Evolutionary conservation across 768 basidiomycete species (phyloP).

Genomic region (Mycena alexandri): DNA sequence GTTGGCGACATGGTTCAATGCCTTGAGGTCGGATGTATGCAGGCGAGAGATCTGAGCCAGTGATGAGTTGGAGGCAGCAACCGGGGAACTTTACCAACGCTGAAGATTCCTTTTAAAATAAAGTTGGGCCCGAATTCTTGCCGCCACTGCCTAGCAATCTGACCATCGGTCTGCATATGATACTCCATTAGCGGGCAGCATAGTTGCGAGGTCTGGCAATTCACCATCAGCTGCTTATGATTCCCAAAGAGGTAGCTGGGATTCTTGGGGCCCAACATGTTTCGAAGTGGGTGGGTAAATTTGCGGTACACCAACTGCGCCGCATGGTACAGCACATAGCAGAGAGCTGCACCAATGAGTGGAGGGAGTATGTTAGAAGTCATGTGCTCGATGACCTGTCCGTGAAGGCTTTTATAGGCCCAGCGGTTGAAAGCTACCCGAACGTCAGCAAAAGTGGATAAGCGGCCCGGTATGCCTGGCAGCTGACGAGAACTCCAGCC

Average conservation of each 20-base stretch:
- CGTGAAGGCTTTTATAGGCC: too few relatives aligned
- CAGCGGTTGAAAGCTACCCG: too few relatives aligned
- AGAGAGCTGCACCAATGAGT: not conserved
- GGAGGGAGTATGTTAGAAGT: constrained; percentile 11
- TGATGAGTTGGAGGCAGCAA: not conserved
- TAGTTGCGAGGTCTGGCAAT: not conserved
- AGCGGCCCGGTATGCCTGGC: too few relatives aligned
- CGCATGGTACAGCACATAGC: constrained; percentile 34
- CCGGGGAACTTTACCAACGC: too few relatives aligned
- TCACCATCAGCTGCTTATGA: constrained; percentile 39
- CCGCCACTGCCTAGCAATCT: constrained; percentile 50
- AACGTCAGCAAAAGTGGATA: too few relatives aligned
- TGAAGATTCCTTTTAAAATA: constrained; percentile 47
- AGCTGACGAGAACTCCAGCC: too few relatives aligned
- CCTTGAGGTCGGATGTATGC: constrained; percentile 60
- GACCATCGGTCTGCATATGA: not conserved
- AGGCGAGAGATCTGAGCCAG: constrained; percentile 47
- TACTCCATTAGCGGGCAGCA: too few relatives aligned
- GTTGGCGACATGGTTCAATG: constrained; percentile 60
- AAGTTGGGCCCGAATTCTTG: constrained; percentile 51
- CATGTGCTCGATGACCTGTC: not conserved
- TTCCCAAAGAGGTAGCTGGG: constrained; percentile 50
- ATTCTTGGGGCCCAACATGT: constrained; percentile 50
- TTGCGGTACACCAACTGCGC: constrained; percentile 25
- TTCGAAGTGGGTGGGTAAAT: constrained; percentile 44